Evolutionary conservation across 1,139 yeast genomes (phyloP), one percentile per base, ranked within the genome.

Genomic region (Nakaseomyces glabratus): DNA sequence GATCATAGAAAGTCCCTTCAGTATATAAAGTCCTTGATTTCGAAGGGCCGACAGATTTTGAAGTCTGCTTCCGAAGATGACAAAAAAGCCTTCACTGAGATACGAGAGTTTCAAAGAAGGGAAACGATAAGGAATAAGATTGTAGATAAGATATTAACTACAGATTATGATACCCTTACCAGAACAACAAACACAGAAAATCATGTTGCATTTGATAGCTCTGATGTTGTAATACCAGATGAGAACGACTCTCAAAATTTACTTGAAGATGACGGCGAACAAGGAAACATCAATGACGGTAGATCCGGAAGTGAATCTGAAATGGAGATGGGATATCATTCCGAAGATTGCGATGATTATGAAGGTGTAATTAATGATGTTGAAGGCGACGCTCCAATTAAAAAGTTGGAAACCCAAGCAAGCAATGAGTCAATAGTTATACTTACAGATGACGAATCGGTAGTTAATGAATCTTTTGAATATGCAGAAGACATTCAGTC

Each of bases 21-120:
- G 12, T 75, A 81, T 81, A 67, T 75, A 23, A 63, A 65, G 33
- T 55, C 61, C 9, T 54, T 73, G 31, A 66, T 66, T 33, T 35
- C 43, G 3, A 57, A 71, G 28, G 68, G 69, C 4, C 47, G 57
- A 32, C 36, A 48, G 1, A 60, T 68, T 3, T 48, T 69, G 12
- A 51, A 57, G 25, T 42, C 52, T 4, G 71, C 70, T 37, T 49
- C 54, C 15, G 46, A 53, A 16, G 68, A 28, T 11, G 36, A 41
- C 15, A 31, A 42, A n/a, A 36, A 35, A 20, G 25, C 26, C 21
- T 28, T 33, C 7, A 26, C 38, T 13, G 35, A 24, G 8, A 12
- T 17, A 3, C 6, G 18, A 10, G 21, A 18, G 4, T 10, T 26
- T 26, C 4, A 6, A 6, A 26, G 21, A 18, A 26, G 10, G 18